Percentiles rank a stretch among this genome's conserved stretches.
These are phyloP conservation scores for Trypanosoma avium DNA, from an alignment of 208 protist species.

Conservation along the genomic window DNA sequence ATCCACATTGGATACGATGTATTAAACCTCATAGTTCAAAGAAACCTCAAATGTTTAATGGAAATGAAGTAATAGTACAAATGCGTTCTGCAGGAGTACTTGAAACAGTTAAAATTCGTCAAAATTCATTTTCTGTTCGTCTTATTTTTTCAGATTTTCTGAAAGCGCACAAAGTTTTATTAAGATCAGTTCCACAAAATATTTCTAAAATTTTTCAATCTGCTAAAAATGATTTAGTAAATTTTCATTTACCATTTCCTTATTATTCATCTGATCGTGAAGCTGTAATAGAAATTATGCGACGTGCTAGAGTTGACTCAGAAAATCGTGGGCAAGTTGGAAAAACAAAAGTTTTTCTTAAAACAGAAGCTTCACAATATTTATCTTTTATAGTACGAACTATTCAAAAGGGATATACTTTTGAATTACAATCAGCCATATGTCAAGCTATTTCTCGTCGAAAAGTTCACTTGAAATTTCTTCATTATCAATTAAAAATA, in stretches of 20 bases:
- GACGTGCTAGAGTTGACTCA: constrained; percentile 1
- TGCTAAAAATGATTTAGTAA: neutral
- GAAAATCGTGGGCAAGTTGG: constrained; percentile 32
- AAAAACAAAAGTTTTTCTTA: constrained; percentile 49
- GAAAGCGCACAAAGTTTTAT: constrained; percentile 9
- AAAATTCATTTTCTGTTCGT: constrained; percentile 40
- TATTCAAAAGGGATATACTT: constrained; percentile 4
- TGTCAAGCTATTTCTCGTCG: constrained; percentile 1
- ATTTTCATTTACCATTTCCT: constrained; percentile 4
- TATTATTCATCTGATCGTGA: neutral
- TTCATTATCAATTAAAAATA: constrained; percentile 7
- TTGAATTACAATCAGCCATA: constrained; percentile 18
- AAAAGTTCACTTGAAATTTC: neutral
- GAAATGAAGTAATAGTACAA: constrained; percentile 42
- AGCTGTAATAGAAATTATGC: neutral
- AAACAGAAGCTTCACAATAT: constrained; percentile 23
- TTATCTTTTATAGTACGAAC: constrained; percentile 16
- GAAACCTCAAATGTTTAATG: constrained; percentile 31
- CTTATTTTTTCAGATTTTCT: constrained; percentile 40
- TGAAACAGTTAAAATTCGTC: constrained; percentile 53
- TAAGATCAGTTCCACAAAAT: neutral
- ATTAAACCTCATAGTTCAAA: constrained; percentile 55
- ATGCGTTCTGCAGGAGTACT: constrained; percentile 50
- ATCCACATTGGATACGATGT: constrained; percentile 58
- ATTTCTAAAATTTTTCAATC: neutral